These are phyloP conservation scores for Sicyos edulis DNA, from an alignment of 306 rosid species.

Conservation along the genomic window DNA sequence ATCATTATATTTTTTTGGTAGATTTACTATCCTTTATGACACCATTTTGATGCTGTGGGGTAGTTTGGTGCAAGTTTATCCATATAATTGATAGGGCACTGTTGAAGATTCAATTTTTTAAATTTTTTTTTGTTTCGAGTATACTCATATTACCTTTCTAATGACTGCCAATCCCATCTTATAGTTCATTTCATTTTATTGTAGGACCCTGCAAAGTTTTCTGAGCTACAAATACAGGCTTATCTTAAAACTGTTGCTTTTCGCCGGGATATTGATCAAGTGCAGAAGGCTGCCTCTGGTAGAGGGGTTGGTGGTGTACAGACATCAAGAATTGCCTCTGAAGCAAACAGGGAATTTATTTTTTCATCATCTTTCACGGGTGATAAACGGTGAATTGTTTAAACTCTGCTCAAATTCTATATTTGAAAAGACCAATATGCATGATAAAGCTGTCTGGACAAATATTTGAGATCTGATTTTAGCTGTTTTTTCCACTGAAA, in stretches of 20 bases:
- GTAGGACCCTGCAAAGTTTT: constrained; percentile 83
- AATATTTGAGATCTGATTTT: constrained; percentile 17
- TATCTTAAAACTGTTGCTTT: constrained; percentile 96
- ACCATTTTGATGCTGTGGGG: neutral
- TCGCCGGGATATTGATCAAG: constrained; percentile 87
- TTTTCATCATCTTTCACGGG: constrained; percentile 90
- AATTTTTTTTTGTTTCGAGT: neutral
- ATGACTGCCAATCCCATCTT: constrained; percentile 21
- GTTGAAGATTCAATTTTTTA: neutral
- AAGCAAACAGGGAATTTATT: constrained; percentile 82
- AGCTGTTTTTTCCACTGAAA: constrained; percentile 1
- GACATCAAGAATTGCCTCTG: constrained; percentile 88
- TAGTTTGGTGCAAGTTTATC: neutral
- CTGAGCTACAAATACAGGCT: constrained; percentile 91
- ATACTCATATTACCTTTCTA: neutral
- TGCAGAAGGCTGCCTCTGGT: constrained; percentile 83
- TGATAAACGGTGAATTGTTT: constrained; percentile 67
- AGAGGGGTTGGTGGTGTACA: constrained; percentile 78
- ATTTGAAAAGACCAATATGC: constrained; percentile 16
- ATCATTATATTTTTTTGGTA: neutral
- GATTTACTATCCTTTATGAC: neutral
- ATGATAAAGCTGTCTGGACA: constrained; percentile 10
- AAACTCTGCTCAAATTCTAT: constrained; percentile 23
- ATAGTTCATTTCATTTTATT: constrained; percentile 23
- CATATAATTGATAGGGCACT: neutral